Conservation (phyloP, 805 yeast species). For the Zygosaccharomyces kombuchaensis region DNA sequence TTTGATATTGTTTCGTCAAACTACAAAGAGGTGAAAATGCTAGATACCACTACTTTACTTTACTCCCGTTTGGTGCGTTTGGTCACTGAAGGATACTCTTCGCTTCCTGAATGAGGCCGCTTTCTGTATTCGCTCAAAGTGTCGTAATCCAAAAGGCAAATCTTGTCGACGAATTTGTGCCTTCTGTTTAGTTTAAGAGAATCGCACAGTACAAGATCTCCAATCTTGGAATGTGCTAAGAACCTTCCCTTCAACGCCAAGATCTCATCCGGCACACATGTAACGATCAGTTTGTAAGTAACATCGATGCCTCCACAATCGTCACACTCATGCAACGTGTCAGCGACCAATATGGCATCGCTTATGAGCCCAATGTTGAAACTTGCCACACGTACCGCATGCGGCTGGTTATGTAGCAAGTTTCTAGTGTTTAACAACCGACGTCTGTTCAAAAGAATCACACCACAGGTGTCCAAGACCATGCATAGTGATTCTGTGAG, state of each 20-base stretch:
- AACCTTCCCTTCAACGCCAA: constrained; percentile 22
- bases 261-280: constrained; percentile 23
- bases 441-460: constrained; percentile 21
- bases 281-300: constrained; percentile 16
- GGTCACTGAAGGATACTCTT: constrained; percentile 3
- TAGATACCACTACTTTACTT: not conserved
- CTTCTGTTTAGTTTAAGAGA: constrained; percentile 14
- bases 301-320: constrained; percentile 8
- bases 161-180: constrained; percentile 20
- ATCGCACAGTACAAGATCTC: constrained; percentile 20
- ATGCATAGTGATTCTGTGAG: constrained; percentile 21
- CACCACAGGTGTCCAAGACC: constrained; percentile 24
- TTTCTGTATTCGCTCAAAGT: constrained; percentile 8
- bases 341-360: constrained; percentile 20
- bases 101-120: constrained; percentile 4
- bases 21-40: not conserved
- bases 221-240: constrained; percentile 17
- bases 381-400: constrained; percentile 18
- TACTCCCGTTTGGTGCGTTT: constrained; percentile 13
- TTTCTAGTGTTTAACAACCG: constrained; percentile 11
- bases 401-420: constrained; percentile 6
- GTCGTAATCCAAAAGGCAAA: constrained; percentile 18
- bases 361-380: constrained; percentile 24
- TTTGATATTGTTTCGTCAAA: not conserved
- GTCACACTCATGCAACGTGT: constrained; percentile 7